Base-by-base conservation (phyloP, 1,139 yeast species). In the Hemisphaericaspora subhashii region DNA sequence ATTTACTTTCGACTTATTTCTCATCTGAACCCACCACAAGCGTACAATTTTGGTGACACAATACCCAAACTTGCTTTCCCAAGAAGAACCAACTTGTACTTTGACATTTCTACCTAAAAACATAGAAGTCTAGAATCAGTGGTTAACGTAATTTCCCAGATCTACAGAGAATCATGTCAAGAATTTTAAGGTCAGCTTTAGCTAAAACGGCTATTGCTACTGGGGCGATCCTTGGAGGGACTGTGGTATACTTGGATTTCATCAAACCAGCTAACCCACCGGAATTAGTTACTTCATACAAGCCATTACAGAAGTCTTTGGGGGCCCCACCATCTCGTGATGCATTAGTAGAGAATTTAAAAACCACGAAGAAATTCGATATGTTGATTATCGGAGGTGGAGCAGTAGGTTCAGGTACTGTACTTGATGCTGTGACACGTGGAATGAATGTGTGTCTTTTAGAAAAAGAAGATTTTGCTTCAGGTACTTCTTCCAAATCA, bases 401-500 rank as follows among this genome's bases (percentile, higher is more conserved):
- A 60, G 97, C 98, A 27, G 83, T 94, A 14, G 98, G 98, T 48
- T 71, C 96, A 6, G 98, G 98, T 41, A 80, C 89, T 36, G 98
- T 97, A 1, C 72, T 90, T 35, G 98, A 90, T 64, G 97, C 97
- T 26, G 80, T 86, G 15, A 79, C 95, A 28, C 77, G 98, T 61
- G 97, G 97, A 26, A 77, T 89, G 51, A 86, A 87, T 57, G 96
- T 89, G 33, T 88, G 95, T 41, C 64, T 90, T 44, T 75, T 90
- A 46, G 98, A 90, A 64, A 83, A 84, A 57, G 81, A 80, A 50
- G 98, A 90, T 66, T 90, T 85, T 59, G 95, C 96, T 9, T 72
- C 89, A 10, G 97, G 96, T 34, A 90, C 98, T 12, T 86, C 96
- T 4, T 88, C 96, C 23, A 84, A 90, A 56, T 86, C 95, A n/a